phyloP scores from a whole-genome alignment of 2,329 filamentous ascomycete species.

The Thelonectria rubi region DNA sequence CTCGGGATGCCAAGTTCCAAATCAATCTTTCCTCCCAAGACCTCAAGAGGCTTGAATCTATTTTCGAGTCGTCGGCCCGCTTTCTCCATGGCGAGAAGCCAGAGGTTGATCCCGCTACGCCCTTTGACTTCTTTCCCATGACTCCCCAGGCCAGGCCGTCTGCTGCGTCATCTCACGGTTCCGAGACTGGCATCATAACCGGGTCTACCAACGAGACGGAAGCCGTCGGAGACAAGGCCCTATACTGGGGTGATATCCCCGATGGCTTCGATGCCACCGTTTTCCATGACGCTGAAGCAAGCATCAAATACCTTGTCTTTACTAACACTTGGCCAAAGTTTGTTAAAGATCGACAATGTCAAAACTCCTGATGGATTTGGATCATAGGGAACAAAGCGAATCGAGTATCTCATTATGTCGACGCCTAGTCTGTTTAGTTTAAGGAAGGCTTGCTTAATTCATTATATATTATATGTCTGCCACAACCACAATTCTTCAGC shows the following conservation, averaged over 20 bases:
- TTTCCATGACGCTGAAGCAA: constrained; percentile 67
- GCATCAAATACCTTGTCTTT: constrained; percentile 72
- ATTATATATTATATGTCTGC: too few relatives aligned
- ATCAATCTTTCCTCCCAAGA: constrained; percentile 69
- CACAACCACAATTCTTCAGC: too few relatives aligned
- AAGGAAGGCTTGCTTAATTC: too few relatives aligned
- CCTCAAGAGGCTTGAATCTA: constrained; percentile 58
- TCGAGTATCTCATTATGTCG: too few relatives aligned
- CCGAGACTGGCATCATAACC: neutral
- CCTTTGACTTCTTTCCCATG: constrained; percentile 44
- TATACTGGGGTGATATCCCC: constrained; percentile 56
- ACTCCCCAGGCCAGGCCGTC: neutral
- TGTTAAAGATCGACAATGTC: constrained; percentile 47
- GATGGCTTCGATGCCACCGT: constrained; percentile 58
- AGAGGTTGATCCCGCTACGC: constrained; percentile 48
- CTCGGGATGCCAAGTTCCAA: constrained; percentile 68
- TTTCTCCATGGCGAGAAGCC: constrained; percentile 50
- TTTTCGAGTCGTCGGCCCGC: constrained; percentile 64
- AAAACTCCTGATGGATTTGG: neutral
- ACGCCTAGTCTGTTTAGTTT: too few relatives aligned
- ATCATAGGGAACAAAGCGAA: too few relatives aligned
- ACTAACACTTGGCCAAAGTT: constrained; percentile 75
- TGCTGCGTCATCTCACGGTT: neutral
- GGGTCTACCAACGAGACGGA: neutral
- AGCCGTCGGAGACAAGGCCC: constrained; percentile 20